A percentile compares a stretch with the other conserved stretches of the same genome.
Conservation (phyloP, 2,329 filamentous ascomycete species). For the Thelonectria discophora region DNA sequence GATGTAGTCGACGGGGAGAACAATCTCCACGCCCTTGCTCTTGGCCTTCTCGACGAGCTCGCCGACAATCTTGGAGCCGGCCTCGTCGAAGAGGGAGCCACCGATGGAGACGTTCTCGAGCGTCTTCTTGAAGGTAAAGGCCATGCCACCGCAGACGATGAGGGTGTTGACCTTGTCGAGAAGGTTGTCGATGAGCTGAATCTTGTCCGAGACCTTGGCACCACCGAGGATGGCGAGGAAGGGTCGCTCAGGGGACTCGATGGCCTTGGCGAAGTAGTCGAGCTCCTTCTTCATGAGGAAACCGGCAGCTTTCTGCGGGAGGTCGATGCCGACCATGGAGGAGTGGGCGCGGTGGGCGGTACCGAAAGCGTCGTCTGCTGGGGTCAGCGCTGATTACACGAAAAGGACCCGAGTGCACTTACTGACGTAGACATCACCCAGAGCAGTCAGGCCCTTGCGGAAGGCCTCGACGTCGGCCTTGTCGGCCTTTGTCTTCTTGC, state of each 20-base stretch:
- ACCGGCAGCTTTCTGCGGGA: slow-evolving; percentile 95
- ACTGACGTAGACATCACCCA: slow-evolving; percentile 98
- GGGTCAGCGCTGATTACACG: slow-evolving; percentile 33
- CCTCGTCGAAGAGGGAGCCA: slow-evolving; percentile 91
- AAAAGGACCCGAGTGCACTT: slow-evolving; percentile 49
- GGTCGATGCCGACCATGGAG: slow-evolving; percentile 97
- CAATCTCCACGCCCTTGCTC: slow-evolving; percentile 93
- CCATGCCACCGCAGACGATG: slow-evolving; percentile 97
- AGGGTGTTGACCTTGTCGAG: slow-evolving; percentile 97
- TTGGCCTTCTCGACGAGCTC: slow-evolving; percentile 94
- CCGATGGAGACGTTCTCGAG: slow-evolving; percentile 90
- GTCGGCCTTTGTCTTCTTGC: slow-evolving; percentile 98
- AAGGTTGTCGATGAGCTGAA: slow-evolving; percentile 98
- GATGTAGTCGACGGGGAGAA: slow-evolving; percentile 93
- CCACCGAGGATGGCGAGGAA: slow-evolving; percentile 99
- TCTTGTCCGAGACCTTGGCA: slow-evolving; percentile 99
- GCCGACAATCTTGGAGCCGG: slow-evolving; percentile 88
- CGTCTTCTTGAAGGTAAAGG: slow-evolving; percentile 99
- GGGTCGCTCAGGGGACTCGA: slow-evolving; percentile 90
- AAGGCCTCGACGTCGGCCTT: slow-evolving; percentile 92
- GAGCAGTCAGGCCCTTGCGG: slow-evolving; percentile 91
- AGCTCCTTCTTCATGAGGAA: slow-evolving; percentile 99
- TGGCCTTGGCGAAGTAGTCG: slow-evolving; percentile 97
- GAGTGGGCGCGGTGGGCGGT: slow-evolving; percentile 98
- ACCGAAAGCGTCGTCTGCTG: slow-evolving; percentile 92